phyloP scores from a whole-genome alignment of 176 grass and related monocot genomes.

The Oryza punctata region DNA sequence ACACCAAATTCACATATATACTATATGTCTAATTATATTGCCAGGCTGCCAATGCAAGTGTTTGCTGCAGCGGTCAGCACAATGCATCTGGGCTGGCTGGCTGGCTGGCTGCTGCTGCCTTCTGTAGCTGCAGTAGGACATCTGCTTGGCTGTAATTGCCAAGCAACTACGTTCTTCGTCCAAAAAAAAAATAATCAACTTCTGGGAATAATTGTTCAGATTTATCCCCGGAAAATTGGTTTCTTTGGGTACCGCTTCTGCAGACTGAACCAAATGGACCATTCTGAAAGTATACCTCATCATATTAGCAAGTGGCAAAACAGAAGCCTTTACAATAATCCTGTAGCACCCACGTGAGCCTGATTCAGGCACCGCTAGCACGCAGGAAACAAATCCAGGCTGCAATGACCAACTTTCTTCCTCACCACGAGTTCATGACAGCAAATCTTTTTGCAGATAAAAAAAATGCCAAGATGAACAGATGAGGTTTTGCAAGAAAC shows the following conservation, averaged over 20 bases:
- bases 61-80: constrained; percentile 2
- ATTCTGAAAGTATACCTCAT: not conserved
- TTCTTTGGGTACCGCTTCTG: not conserved
- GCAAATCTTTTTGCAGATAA: not conserved
- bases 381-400: constrained; percentile 9
- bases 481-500: constrained; percentile 1
- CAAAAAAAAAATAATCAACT: no score
- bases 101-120: not conserved
- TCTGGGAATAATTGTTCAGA: no score
- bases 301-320: constrained; percentile 14
- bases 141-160: not conserved
- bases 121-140: constrained; percentile 3
- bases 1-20: not conserved
- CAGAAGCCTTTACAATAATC: not conserved
- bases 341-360: constrained; percentile 24
- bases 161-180: not conserved
- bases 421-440: not conserved
- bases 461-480: not conserved
- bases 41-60: constrained; percentile 19
- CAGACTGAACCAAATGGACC: not conserved
- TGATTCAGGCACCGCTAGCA: not conserved
- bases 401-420: not conserved
- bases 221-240: no score
- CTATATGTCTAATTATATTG: constrained; percentile 4
- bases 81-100: not conserved